These are phyloP conservation scores for Fusarium sp. DNA, from an alignment of 2,329 filamentous ascomycete genomes.

Conservation along the genomic window DNA sequence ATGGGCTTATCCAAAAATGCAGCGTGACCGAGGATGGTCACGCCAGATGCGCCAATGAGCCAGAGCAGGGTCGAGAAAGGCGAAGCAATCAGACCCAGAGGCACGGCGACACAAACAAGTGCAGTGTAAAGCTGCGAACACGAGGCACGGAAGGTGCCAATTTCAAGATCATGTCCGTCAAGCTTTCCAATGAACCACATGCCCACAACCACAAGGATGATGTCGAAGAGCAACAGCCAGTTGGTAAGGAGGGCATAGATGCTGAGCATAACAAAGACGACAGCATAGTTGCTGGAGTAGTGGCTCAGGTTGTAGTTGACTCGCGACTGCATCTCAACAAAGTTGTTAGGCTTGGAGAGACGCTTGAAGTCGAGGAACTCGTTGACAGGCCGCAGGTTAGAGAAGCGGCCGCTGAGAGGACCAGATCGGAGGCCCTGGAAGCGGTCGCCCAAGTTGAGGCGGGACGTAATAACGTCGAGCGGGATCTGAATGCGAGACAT, in stretches of 20 bases:
- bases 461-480: constrained; percentile 89
- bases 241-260: constrained; percentile 96
- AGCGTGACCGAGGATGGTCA: constrained; percentile 94
- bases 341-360: constrained; percentile 92
- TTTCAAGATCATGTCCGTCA: constrained; percentile 85
- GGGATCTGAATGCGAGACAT: constrained; percentile 96
- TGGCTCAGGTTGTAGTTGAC: constrained; percentile 98
- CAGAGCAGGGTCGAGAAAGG: constrained; percentile 89
- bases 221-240: constrained; percentile 87
- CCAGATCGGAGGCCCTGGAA: constrained; percentile 86
- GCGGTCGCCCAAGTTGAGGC: constrained; percentile 86
- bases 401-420: constrained; percentile 83
- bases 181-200: constrained; percentile 94
- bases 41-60: constrained; percentile 95
- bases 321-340: constrained; percentile 87
- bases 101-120: constrained; percentile 84
- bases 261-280: constrained; percentile 92
- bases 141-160: constrained; percentile 85
- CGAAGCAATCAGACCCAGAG: constrained; percentile 85
- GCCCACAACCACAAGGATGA: constrained; percentile 85
- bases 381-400: constrained; percentile 89
- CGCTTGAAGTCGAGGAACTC: constrained; percentile 98
- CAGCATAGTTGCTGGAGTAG: constrained; percentile 98
- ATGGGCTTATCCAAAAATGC: constrained; percentile 98
- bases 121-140: constrained; percentile 94